These are phyloP conservation scores for Nemania sp. DNA, from an alignment of 2,329 filamentous ascomycete genomes.

Conservation along the genomic window DNA sequence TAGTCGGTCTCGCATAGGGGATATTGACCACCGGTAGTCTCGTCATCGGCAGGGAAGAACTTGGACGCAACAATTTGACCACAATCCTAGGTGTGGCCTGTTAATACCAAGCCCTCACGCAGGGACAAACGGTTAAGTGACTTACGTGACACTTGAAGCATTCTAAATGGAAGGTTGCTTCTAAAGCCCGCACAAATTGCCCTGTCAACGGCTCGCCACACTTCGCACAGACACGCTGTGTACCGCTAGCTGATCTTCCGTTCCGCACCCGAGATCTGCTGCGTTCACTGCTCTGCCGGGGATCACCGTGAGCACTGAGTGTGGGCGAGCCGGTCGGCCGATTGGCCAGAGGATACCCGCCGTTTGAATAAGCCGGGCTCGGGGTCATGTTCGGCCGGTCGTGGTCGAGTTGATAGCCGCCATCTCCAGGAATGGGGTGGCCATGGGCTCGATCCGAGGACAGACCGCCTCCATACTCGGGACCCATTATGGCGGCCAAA, in stretches of 20 bases:
- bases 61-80: slow-evolving; percentile 97
- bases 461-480: slow-evolving; percentile 42
- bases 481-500: slow-evolving; percentile 40
- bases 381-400: slow-evolving; percentile 40
- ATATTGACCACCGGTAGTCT: slow-evolving; percentile 83
- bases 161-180: slow-evolving; percentile 93
- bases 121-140: slow-evolving; percentile 30
- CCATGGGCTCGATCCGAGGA: slow-evolving; percentile 39
- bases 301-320: slow-evolving; percentile 46
- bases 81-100: slow-evolving; percentile 70
- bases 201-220: slow-evolving; percentile 86
- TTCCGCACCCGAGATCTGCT: slow-evolving; percentile 59
- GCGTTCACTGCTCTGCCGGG: slow-evolving; percentile 59
- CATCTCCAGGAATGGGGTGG: slow-evolving; percentile 36
- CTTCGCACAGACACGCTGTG: slow-evolving; percentile 76
- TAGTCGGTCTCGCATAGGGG: slow-evolving; percentile 98
- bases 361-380: slow-evolving; percentile 39
- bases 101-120: slow-evolving; percentile 14
- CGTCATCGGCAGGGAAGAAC: slow-evolving; percentile 95
- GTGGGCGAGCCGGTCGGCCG: slow-evolving; percentile 44
- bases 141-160: slow-evolving; percentile 96
- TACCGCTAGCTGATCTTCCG: slow-evolving; percentile 60
- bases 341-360: slow-evolving; percentile 34
- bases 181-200: slow-evolving; percentile 92
- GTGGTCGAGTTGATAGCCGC: slow-evolving; percentile 38